These are phyloP conservation scores for Cyphellophora europaea DNA, from an alignment of 2,329 filamentous ascomycete species.

Conservation along the genomic window DNA sequence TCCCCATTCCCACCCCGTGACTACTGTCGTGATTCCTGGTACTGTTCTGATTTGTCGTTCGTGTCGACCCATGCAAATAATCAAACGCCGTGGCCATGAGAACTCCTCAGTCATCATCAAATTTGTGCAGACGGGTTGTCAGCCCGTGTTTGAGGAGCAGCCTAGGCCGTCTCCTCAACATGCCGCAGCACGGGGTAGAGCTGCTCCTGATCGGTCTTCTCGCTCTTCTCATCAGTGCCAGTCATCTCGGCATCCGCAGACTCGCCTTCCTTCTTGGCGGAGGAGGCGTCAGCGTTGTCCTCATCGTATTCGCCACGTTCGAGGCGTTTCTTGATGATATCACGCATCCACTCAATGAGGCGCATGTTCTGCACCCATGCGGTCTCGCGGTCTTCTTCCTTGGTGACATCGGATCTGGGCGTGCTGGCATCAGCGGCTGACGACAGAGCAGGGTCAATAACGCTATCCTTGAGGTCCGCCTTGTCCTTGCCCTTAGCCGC, in stretches of 20 bases:
- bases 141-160: too few relatives aligned
- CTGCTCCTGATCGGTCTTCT: slow-evolving; percentile 18
- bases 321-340: slow-evolving; percentile 47
- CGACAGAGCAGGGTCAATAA: slow-evolving; percentile 18
- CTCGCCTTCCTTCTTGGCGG: slow-evolving; percentile 14
- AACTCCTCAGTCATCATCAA: too few relatives aligned
- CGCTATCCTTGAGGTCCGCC: slow-evolving; percentile 11
- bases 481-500: slow-evolving; percentile 13
- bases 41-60: too few relatives aligned
- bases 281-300: slow-evolving; percentile 11
- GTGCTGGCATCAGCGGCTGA: slow-evolving; percentile 11
- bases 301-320: slow-evolving; percentile 41
- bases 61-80: too few relatives aligned
- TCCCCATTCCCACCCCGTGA: too few relatives aligned
- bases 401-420: slow-evolving; percentile 19
- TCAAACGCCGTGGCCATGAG: too few relatives aligned
- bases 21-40: too few relatives aligned
- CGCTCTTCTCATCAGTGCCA: slow-evolving; percentile 17
- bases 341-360: slow-evolving; percentile 51
- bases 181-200: slow-evolving; percentile 19
- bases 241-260: slow-evolving; percentile 38
- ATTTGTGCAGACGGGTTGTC: too few relatives aligned
- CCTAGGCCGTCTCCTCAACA: slow-evolving; percentile 13
- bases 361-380: slow-evolving; percentile 56
- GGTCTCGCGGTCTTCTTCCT: slow-evolving; percentile 24